These are phyloP conservation scores for Gossypium australe DNA, from an alignment of 345 rosid species.

Conservation along the genomic window DNA sequence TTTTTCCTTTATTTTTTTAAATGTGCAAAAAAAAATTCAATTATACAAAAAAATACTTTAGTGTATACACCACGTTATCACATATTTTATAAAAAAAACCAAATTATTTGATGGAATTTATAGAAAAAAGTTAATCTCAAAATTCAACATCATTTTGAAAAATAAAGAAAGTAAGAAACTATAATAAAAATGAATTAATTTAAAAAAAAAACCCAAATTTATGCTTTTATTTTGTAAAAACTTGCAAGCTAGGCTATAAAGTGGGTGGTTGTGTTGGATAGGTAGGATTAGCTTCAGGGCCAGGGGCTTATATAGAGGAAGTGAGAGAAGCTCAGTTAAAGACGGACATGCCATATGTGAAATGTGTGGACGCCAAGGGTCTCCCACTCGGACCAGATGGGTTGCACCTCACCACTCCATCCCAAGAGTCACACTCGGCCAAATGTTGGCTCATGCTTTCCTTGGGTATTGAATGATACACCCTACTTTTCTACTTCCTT, in stretches of 20 bases:
- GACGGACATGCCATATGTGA: conserved; percentile 40
- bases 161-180: no score
- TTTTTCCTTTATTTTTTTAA: no score
- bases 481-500: no score
- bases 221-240: neutral
- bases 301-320: conserved; percentile 39
- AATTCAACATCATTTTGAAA: no score
- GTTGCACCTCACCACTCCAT: conserved; percentile 63
- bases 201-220: neutral
- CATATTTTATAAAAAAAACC: no score
- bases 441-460: conserved; percentile 54
- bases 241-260: neutral
- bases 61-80: no score
- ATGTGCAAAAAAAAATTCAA: no score
- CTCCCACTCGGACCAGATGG: conserved; percentile 57
- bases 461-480: neutral
- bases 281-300: conserved; percentile 73
- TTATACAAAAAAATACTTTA: no score
- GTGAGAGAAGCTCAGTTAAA: conserved; percentile 64
- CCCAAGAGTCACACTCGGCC: conserved; percentile 70
- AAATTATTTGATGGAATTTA: no score
- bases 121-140: no score
- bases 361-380: conserved; percentile 71
- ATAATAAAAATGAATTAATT: no score
- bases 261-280: conserved; percentile 14